phyloP scores from a whole-genome alignment of 495 filamentous ascomycete genomes.

The Lichina pygmaea region DNA sequence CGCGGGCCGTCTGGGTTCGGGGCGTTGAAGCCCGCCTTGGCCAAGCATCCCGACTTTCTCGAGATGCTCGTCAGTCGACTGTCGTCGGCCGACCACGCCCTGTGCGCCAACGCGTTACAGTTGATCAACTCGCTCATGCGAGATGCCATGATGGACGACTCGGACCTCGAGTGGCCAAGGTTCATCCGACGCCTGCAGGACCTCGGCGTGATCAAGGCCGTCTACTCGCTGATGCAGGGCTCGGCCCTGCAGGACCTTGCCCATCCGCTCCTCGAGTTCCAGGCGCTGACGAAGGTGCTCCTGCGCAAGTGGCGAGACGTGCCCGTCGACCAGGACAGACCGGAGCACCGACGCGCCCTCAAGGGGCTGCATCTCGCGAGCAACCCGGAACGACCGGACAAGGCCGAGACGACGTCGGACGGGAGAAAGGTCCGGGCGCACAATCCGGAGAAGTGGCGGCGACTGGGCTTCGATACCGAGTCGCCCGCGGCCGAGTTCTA shows the following conservation, averaged over 20 bases:
- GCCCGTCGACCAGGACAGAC: slow-evolving; percentile 53
- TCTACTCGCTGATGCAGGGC: slow-evolving; percentile 80
- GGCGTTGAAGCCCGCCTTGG: slow-evolving; percentile 77
- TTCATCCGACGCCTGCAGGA: slow-evolving; percentile 88
- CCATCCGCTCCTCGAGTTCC: slow-evolving; percentile 81
- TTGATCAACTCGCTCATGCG: slow-evolving; percentile 87
- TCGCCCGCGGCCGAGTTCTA: slow-evolving; percentile 67
- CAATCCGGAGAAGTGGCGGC: slow-evolving; percentile 80
- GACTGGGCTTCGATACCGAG: slow-evolving; percentile 80
- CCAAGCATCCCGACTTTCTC: slow-evolving; percentile 73
- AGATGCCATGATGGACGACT: slow-evolving; percentile 67
- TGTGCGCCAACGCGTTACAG: slow-evolving; percentile 87
- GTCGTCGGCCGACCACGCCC: slow-evolving; percentile 78
- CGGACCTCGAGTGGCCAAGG: slow-evolving; percentile 62
- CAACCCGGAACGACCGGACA: slow-evolving; percentile 27
- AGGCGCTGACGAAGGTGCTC: slow-evolving; percentile 72
- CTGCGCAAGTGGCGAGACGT: slow-evolving; percentile 79
- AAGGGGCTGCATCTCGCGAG: slow-evolving; percentile 67
- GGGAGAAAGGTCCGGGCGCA: slow-evolving; percentile 32
- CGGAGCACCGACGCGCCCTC: slow-evolving; percentile 69
- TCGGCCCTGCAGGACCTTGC: slow-evolving; percentile 82
- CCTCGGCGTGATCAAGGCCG: slow-evolving; percentile 74
- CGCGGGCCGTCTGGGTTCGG: slow-evolving; percentile 52
- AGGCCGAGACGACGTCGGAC: slow-evolving; percentile 13
- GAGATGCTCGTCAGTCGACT: slow-evolving; percentile 77